Conservation (phyloP, 1,139 yeast species). For the Sugiyamaella castrensis region DNA sequence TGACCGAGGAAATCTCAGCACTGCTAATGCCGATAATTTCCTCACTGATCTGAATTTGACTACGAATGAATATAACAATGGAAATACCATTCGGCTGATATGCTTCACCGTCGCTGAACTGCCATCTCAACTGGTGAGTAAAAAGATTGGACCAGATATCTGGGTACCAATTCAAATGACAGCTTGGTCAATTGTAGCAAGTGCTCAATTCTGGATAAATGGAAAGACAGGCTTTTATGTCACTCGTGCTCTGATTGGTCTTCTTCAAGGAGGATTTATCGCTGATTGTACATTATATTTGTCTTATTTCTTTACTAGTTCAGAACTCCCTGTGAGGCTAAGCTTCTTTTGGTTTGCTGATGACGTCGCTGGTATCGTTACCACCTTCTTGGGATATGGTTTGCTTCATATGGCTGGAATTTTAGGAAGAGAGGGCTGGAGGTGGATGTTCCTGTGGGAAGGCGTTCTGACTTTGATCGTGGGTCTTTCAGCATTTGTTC, state of each 20-base stretch:
- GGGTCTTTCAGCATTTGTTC: conserved; percentile 43
- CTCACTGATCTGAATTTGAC: conserved; percentile 45
- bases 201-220: conserved; percentile 42
- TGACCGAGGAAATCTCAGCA: conserved; percentile 50
- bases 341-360: conserved; percentile 46
- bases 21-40: conserved; percentile 51
- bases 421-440: conserved; percentile 51
- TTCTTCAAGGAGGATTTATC: conserved; percentile 56
- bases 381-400: conserved; percentile 46
- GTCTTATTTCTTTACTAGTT: conserved; percentile 49
- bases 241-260: conserved; percentile 47
- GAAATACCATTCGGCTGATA: conserved; percentile 44
- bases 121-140: conserved; percentile 53
- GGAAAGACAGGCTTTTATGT: conserved; percentile 42
- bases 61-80: conserved; percentile 50
- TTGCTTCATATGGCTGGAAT: conserved; percentile 44
- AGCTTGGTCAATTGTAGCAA: conserved; percentile 50
- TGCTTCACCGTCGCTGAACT: conserved; percentile 49
- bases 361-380: conserved; percentile 31
- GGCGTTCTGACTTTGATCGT: conserved; percentile 55
- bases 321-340: conserved; percentile 47
- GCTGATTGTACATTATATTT: conserved; percentile 51
- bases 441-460: conserved; percentile 63
- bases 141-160: conserved; percentile 50
- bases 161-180: conserved; percentile 53